A percentile compares a stretch with the other conserved stretches of the same genome.
These are phyloP conservation scores for Nephromyces sp. DNA, from an alignment of 169 alveolate species.

Conservation along the genomic window DNA sequence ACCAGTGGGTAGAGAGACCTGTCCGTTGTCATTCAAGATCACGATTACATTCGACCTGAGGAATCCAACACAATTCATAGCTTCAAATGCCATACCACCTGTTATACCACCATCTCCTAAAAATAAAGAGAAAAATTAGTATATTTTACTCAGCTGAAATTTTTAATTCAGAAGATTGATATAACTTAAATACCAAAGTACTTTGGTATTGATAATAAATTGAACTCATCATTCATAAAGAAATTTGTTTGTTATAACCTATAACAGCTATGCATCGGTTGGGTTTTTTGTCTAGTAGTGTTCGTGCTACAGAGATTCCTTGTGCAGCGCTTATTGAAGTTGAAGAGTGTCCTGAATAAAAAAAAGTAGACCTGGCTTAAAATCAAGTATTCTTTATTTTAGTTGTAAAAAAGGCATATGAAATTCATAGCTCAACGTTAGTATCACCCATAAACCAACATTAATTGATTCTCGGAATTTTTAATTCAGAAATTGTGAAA, in stretches of 20 bases:
- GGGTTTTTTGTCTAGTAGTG: neutral
- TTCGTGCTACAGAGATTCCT: slow-evolving; percentile 49
- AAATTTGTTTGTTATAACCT: slow-evolving; percentile 33
- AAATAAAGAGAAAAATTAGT: too few relatives aligned
- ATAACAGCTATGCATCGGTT: slow-evolving; percentile 57
- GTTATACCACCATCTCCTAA: slow-evolving; percentile 72
- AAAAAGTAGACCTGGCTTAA: too few relatives aligned
- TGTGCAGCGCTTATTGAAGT: slow-evolving; percentile 70
- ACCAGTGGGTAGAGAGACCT: slow-evolving; percentile 66
- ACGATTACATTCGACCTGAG: slow-evolving; percentile 57
- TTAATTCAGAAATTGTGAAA: neutral
- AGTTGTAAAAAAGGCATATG: too few relatives aligned
- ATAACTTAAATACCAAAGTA: too few relatives aligned
- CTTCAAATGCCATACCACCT: slow-evolving; percentile 80
- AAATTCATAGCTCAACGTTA: too few relatives aligned
- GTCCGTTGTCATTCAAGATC: slow-evolving; percentile 72
- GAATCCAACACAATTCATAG: slow-evolving; percentile 57
- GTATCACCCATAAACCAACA: neutral
- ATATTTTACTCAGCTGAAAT: too few relatives aligned
- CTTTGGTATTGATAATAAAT: too few relatives aligned
- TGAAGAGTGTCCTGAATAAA: slow-evolving; percentile 55
- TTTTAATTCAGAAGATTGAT: too few relatives aligned
- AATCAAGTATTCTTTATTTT: too few relatives aligned
- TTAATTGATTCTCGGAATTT: too few relatives aligned
- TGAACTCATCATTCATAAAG: neutral